Percentiles rank a stretch among this genome's conserved stretches.
These are phyloP conservation scores for Zizania latifolia DNA, from an alignment of 176 grass and related monocot species.

Conservation along the genomic window DNA sequence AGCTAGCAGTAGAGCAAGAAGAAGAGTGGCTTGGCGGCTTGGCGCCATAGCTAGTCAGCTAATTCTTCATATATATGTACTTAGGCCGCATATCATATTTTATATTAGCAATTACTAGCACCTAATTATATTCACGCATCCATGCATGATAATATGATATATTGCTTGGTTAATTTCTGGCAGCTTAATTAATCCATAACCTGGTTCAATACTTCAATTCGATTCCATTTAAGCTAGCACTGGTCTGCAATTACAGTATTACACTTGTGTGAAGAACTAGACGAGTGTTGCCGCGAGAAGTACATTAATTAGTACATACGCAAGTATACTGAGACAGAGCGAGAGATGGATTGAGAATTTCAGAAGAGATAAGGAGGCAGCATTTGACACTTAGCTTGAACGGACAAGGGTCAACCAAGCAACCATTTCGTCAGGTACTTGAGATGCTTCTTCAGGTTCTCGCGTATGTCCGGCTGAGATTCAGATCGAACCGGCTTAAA, in stretches of 20 bases:
- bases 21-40: conserved; percentile 31
- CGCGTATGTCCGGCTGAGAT: conserved; percentile 8
- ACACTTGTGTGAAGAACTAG: too few relatives aligned
- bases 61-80: conserved; percentile 18
- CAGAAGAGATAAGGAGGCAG: background rate
- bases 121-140: background rate
- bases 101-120: background rate
- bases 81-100: conserved; percentile 25
- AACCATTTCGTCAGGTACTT: conserved; percentile 20
- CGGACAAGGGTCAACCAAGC: conserved; percentile 27
- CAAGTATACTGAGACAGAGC: background rate
- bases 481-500: too few relatives aligned
- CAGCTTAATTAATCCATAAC: background rate
- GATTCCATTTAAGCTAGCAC: background rate
- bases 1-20: conserved; percentile 11
- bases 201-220: background rate
- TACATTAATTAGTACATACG: background rate
- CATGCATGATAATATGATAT: conserved; percentile 8
- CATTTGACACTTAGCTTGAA: conserved; percentile 2
- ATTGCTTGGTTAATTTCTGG: background rate
- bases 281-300: background rate
- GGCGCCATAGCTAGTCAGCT: conserved; percentile 28
- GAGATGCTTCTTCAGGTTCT: too few relatives aligned
- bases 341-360: background rate
- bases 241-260: background rate